Evolutionary conservation across 371 early-diverging fungal genomes (phyloP), one percentile per base, ranked within the genome.

Genomic region (Actinomortierella wolfii): DNA sequence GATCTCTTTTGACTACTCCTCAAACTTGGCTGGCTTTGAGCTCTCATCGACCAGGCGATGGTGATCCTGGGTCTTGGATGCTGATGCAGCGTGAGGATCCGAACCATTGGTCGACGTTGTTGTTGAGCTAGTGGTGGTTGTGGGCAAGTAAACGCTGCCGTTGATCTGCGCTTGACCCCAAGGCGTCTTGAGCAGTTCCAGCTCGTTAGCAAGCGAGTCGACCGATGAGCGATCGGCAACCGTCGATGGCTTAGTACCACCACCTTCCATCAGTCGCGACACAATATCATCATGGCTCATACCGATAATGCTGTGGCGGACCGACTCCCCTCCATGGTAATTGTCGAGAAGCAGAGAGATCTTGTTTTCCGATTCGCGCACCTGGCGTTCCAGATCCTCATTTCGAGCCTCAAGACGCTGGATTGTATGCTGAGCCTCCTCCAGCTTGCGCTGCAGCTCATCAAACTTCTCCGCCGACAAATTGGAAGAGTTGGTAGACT

Each of bases 261-360:
- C 24, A 8, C 8, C 47, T 17, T 65, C 73, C 73, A 71, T 58
- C 26, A 71, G 41, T n/a, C 71, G 39, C 51, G 55, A 43, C 39
- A 71, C 61, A 55, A 65, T 40, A 49, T 70, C 65, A 34, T 70
- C 71, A 1, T 64, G 57, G 23, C 46, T 54, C 34, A 64, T 21
- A 23, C 71, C 64, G 13, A 65, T 57, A 26, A 61, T 51, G 39
- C 71, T 70, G 49, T 70, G 64, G 3, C 71, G 52, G 17, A 65
- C 71, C 25, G 71, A 70, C 1, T 70, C 71, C 1, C 61, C 61
- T 15, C 71, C 71, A 6, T 70, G 71, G 41, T 56, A 64, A 40
- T 78, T 76, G 46, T 78, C 78, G 15, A 78, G 47, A 34, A 78
- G 34, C 20, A 78, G 62, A 41, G 76, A 56, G n/a, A 78, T 71